Percentiles rank a stretch among this genome's conserved stretches.
phyloP scores from a whole-genome alignment of 192 early-diverging fungal genomes.

The Coemansia javaensis region DNA sequence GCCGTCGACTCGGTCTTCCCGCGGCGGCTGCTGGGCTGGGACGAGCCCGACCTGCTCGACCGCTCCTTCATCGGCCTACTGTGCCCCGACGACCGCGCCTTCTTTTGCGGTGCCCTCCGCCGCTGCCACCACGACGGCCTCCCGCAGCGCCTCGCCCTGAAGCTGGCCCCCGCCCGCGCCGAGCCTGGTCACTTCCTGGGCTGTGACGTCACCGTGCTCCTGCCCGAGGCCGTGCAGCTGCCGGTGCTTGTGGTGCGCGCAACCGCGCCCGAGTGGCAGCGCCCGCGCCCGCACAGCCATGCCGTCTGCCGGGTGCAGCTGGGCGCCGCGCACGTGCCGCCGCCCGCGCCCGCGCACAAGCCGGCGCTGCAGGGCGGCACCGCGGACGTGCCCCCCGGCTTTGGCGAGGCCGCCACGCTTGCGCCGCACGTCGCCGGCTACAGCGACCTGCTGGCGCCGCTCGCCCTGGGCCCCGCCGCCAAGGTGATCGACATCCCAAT shows the following conservation, averaged over 20 bases:
- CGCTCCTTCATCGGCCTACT: constrained; percentile 41
- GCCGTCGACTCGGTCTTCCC: constrained; percentile 45
- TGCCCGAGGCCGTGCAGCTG: constrained; percentile 40
- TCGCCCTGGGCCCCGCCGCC: background rate
- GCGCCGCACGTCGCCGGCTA: background rate
- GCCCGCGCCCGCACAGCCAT: background rate
- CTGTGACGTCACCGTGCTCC: constrained; percentile 49
- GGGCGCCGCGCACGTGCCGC: constrained; percentile 1
- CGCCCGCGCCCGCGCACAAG: no score
- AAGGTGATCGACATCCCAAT: constrained; percentile 4
- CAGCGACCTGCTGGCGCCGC: background rate
- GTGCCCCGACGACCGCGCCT: constrained; percentile 29
- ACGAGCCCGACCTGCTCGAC: constrained; percentile 28
- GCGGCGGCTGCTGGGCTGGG: constrained; percentile 36
- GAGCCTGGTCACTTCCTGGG: constrained; percentile 5
- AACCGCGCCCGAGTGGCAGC: background rate
- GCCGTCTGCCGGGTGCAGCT: constrained; percentile 12
- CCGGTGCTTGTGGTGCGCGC: constrained; percentile 44
- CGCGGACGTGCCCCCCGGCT: background rate
- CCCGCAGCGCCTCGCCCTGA: constrained; percentile 37
- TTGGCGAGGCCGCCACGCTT: no score
- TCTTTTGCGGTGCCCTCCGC: constrained; percentile 36
- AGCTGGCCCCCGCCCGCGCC: constrained; percentile 7
- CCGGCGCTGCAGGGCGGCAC: constrained; percentile 12
- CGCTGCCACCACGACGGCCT: constrained; percentile 37